A percentile compares a stretch with the other conserved stretches of the same genome.
These are phyloP conservation scores for Excoecaria cochinchinensis DNA, from an alignment of 345 rosid genomes.

Conservation along the genomic window DNA sequence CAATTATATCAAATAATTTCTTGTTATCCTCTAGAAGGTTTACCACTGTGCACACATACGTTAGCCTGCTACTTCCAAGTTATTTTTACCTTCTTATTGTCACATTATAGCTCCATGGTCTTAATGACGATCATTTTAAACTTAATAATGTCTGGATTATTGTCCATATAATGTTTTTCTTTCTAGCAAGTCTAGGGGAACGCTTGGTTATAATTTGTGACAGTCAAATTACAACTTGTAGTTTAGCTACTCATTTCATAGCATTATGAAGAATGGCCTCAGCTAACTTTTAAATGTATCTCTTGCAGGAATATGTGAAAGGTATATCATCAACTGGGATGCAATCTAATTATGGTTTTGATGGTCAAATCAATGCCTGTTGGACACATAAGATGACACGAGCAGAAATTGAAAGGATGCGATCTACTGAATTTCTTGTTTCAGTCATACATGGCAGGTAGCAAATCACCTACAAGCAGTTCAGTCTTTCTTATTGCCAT, in stretches of 20 bases:
- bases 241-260: slow-evolving; percentile 12
- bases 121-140: not conserved
- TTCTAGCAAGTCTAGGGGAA: not conserved
- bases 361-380: slow-evolving; percentile 93
- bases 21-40: not conserved
- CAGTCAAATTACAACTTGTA: not conserved
- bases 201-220: not conserved
- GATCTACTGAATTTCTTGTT: slow-evolving; percentile 78
- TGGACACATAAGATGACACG: slow-evolving; percentile 80
- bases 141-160: not conserved
- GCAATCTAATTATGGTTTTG: slow-evolving; percentile 83
- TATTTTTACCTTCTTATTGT: not conserved
- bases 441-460: slow-evolving; percentile 97
- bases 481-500: not conserved
- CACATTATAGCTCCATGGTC: not conserved
- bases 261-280: not conserved
- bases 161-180: not conserved
- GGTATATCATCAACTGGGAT: slow-evolving; percentile 90
- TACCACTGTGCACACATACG: not conserved
- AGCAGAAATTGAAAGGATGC: slow-evolving; percentile 60
- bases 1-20: not conserved
- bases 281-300: slow-evolving; percentile 3
- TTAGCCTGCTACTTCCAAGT: not conserved
- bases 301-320: slow-evolving; percentile 79
- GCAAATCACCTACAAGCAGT: not conserved